Evolutionary conservation across 257 asterid species (phyloP), one percentile per base, ranked within the genome.

Genomic region (Lycium barbarum): DNA sequence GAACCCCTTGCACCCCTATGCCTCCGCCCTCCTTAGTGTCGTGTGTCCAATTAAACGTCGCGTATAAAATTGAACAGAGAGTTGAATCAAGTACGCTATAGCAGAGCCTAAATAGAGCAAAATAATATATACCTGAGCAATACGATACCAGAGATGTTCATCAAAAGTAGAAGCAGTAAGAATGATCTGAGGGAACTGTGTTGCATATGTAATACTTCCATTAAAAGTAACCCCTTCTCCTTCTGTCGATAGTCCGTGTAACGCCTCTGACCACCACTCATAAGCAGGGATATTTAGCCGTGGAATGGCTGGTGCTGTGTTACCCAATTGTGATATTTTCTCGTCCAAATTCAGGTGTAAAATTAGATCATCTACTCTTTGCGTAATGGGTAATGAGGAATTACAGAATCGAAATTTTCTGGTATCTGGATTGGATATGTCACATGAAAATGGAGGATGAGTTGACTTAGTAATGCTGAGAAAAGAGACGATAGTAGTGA

Each of bases 201-300:
- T 93, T 92, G 98, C 93, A 63, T 94, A 63, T 2, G 33, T 85
- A 78, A 94, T 83, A 38, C 85, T 66, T 62, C 95, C 95, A 55
- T 81, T 87, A 83, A 93, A 93, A 2, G 45, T 68, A 4, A 91
- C 62, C 10, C 98, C 97, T 57, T 43, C 88, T 3, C 98, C 95
- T 80, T 89, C 91, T 18, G 87, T 74, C 0, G 95, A 91, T 58
- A 93, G 88, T 22, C 98, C 97, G 62, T 94, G 98, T 88, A 92
- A 84, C 8, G 92, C 97, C 87, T 93, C 98, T 43, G 95, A 94
- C 98, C 98, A 93, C 98, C 97, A 94, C 90, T 92, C 91, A 79
- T 90, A 91, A 74, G 95, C 92, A 84, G 98, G 89, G 84, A 94
- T 83, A n/a, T 86, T 90, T 53, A 94, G 95, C 18, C 97, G 89